phyloP scores from a whole-genome alignment of 1,284 basidiomycete genomes.

The Fomitopsis pinicola region DNA sequence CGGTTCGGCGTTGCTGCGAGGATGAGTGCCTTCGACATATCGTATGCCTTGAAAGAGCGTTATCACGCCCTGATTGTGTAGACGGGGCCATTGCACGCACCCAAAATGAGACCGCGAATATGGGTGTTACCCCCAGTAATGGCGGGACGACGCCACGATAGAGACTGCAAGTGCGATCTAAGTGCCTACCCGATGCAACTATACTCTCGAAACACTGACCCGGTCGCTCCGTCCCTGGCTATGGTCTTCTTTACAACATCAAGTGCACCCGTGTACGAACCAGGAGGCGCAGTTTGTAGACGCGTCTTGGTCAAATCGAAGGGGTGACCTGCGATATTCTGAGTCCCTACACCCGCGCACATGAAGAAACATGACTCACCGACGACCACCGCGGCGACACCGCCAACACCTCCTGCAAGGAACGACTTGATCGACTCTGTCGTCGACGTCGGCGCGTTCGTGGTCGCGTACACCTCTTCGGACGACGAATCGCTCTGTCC shows the following conservation, averaged over 20 bases:
- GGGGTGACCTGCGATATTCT: slow-evolving; percentile 70
- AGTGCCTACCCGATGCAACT: not conserved
- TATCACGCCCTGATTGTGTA: not conserved
- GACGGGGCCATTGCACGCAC: slow-evolving; percentile 37
- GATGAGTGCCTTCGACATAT: slow-evolving; percentile 89
- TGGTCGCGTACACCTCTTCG: slow-evolving; percentile 18
- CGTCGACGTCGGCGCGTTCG: slow-evolving; percentile 32
- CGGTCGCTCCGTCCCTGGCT: slow-evolving; percentile 84
- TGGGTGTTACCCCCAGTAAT: slow-evolving; percentile 94
- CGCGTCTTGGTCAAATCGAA: slow-evolving; percentile 98
- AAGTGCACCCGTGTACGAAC: slow-evolving; percentile 88
- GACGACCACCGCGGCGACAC: slow-evolving; percentile 82
- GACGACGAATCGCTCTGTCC: slow-evolving; percentile 21
- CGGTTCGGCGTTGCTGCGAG: slow-evolving; percentile 70
- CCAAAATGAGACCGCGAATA: slow-evolving; percentile 99
- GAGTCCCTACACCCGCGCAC: not conserved
- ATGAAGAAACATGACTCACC: slow-evolving; percentile 46
- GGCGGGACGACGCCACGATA: slow-evolving; percentile 98
- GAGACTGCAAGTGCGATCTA: slow-evolving; percentile 45
- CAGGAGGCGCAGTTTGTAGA: slow-evolving; percentile 89
- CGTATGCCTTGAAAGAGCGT: slow-evolving; percentile 70
- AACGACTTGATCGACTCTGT: slow-evolving; percentile 76
- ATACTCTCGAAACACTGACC: slow-evolving; percentile 48
- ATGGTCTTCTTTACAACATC: slow-evolving; percentile 93
- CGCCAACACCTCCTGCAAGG: slow-evolving; percentile 89